Evolutionary conservation across 2,329 filamentous ascomycete species (phyloP), one percentile per base, ranked within the genome.

Genomic region (Geosmithia putterillii): DNA sequence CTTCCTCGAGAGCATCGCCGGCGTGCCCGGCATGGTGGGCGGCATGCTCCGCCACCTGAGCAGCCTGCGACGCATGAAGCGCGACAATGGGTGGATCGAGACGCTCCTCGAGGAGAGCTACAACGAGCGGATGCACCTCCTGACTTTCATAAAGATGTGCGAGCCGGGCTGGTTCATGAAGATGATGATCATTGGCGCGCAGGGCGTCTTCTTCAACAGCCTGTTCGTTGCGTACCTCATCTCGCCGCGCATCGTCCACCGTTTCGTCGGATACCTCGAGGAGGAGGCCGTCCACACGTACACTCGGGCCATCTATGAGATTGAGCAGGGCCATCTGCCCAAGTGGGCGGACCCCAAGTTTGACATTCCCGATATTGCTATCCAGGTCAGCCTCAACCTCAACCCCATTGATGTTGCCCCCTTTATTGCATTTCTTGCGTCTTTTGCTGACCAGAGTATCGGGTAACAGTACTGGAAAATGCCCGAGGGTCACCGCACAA

Each of bases 231-330:
- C 83, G 40, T 96, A 96, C 64, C 79, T 98, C 28, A 56, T 95
- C 47, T 87, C 83, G 1, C 90, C 92, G 7, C 79, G 81, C 47
- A 90, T 86, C 49, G 90, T 86, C 56, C 92, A 98, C 62, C 83
- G 92, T 38, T 96, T 98, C 61, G 89, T 96, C 43, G 92, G 89
- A 2, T 96, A 96, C 54, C 78, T 98, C 12, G 92, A 98, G 63
- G 92, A 98, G 61, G 92, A 98, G 63, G 92, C 92, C 8, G 90
- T 96, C 2, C 76, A 94, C 57, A 98, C 92, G 0, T 98, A 98
- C 67, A 92, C 87, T 1, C 80, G 88, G 41, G 86, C 87, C 47
- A 84, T 96, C 53, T 71, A 79, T 51, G 92, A 96, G 56, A 75
- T 98, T 20, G 89, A 96, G 46, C 72, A 74, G 3, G 90, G 90